phyloP scores from a whole-genome alignment of 768 basidiomycete species.

The Amanita subjunquillea region DNA sequence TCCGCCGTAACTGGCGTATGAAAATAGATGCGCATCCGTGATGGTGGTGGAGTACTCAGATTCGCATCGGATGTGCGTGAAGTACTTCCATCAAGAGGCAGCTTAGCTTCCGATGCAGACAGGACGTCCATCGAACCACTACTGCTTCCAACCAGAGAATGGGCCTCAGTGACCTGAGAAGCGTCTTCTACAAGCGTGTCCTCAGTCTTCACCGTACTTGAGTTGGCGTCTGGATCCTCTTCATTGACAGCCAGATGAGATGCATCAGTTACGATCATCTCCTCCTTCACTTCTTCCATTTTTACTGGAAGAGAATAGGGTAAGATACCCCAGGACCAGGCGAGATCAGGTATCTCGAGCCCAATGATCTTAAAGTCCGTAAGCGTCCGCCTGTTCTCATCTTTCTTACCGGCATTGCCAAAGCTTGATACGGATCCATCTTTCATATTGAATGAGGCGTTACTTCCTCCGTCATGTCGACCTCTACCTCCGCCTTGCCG shows the following conservation, averaged over 20 bases:
- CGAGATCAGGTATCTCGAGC: constrained; percentile 70
- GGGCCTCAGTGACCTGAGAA: constrained; percentile 9
- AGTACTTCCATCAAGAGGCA: constrained; percentile 14
- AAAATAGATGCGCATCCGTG: constrained; percentile 86
- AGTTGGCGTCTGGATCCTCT: constrained; percentile 17
- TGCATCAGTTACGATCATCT: constrained; percentile 18
- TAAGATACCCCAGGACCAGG: constrained; percentile 79
- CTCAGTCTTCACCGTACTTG: constrained; percentile 10
- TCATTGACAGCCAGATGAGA: constrained; percentile 19
- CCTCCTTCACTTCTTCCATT: constrained; percentile 24
- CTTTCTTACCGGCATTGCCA: constrained; percentile 58
- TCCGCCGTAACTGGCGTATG: constrained; percentile 81
- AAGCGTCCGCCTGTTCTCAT: constrained; percentile 83
- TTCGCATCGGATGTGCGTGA: constrained; percentile 19
- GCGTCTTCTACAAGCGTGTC: not conserved
- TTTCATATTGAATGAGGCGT: constrained; percentile 32
- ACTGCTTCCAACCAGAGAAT: constrained; percentile 18
- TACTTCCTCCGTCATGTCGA: constrained; percentile 31
- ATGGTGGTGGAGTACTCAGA: constrained; percentile 45
- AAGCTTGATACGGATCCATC: constrained; percentile 39
- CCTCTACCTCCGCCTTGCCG: constrained; percentile 40
- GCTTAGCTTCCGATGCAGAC: constrained; percentile 19
- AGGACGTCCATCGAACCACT: constrained; percentile 16
- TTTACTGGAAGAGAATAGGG: constrained; percentile 24
- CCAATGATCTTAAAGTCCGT: constrained; percentile 98